Evolutionary conservation across 108 stramenopile genomes (phyloP), one percentile per base, ranked within the genome.

Genomic region (Cyclotella atomus): DNA sequence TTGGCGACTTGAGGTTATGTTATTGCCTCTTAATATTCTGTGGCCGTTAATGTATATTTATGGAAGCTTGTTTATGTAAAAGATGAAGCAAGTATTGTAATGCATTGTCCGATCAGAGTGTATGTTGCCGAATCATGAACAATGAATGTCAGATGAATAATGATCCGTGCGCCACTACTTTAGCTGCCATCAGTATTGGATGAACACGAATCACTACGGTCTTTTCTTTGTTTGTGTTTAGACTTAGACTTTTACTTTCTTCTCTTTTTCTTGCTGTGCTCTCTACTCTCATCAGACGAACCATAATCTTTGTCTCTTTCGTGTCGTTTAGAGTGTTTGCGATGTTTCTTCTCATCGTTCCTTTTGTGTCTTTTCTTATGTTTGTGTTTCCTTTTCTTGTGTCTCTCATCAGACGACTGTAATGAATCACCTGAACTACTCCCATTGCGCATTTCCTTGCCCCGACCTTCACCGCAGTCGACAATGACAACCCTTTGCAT

Each of bases 401-500:
- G 2, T 35, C 36, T 8, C 20, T 30, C 16, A 6, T 7, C 2
- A 1, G 35, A 54, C 1, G 64, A 65, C 17, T 28, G 30, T 8
- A 52, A 36, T 14, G 52, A 54, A 7, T 33, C 16, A 7, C 45
- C 30, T 24, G 17, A 29, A 28, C 46, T 49, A 29, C 27, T 28
- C 7, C 16, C 44, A 34, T 29, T 28, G 7, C 16, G 30, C 17
- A 10, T 23, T 21, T 63, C 49, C n/a, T 43, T 59, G 2, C 36
- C 47, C 50, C 61, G 34, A 16, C 62, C 62, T 5, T 53, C 28
- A 15, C 97, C 97, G 67, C 95, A 97, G 78, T 96, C 95, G 12
- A 69, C 83, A 41, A 97, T 86, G 3, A 77, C 62, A 32, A 95
- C 85, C 43, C 84, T 67, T 73, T 92, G 88, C 66, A 88, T 77